Base-by-base conservation (phyloP, 805 yeast species). In the Priceomyces carsonii region DNA sequence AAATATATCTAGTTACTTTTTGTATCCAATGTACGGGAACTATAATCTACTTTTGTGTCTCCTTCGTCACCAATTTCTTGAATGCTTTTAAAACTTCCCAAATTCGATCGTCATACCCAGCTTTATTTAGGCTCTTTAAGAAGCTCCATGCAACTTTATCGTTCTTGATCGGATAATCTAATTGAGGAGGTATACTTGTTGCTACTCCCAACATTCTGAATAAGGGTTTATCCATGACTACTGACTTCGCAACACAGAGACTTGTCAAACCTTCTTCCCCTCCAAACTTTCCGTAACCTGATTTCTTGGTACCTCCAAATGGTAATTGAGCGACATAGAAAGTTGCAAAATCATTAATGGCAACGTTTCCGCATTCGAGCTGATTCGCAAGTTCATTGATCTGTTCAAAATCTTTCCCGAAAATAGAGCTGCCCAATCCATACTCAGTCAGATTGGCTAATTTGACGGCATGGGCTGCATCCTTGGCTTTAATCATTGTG, bases 221-320 rank as follows among this genome's bases (percentile, higher is more conserved):
- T 16, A 91, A 80, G 29, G 83, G 75, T 44, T 77, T 80, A 63
- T 93, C 98, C 68, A 77, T 84, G 41, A 96, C 89, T 3, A 93
- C 77, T 28, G 95, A 80, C 55, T 93, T 93, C 36, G 88, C 85
- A 38, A 80, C 73, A 58, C 98, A 91, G 29, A 93, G 68, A 0
- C 96, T 97, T 26, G 87, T 77, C 27, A 93, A 70, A 2, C 99
- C 99, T 69, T 93, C 99, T 56, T 84, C 95, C 30, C 99, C 99
- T 15, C 96, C 96, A 66, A 93, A 93, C 57, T 91, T 91, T 38
- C 99, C 99, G 55, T 89, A 93, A 0, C 99, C 99, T 5, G 95
- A 85, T 29, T 89, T 93, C 47, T 82, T 82, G 18, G 77, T 77
- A 19, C 99, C 99, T 36, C 99, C 99, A 63, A 93, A 93, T 20